These are phyloP conservation scores for Ogataea chonburiensis DNA, from an alignment of 805 yeast species.

Conservation along the genomic window DNA sequence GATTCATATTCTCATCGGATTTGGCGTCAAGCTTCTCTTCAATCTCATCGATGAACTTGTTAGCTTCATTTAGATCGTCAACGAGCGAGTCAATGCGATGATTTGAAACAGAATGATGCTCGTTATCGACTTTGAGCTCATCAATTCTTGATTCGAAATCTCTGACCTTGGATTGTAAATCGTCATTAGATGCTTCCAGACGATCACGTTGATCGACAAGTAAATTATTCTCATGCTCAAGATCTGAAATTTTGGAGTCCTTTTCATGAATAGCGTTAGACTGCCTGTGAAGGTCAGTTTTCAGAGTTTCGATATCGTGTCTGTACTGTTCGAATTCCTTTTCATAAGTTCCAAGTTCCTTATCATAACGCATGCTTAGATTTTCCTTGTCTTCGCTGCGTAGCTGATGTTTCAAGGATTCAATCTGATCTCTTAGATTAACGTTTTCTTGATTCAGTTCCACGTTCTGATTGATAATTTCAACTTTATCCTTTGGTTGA, in stretches of 20 bases:
- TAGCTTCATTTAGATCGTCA: slow-evolving; percentile 15
- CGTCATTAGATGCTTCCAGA: slow-evolving; percentile 15
- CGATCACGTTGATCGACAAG: slow-evolving; percentile 17
- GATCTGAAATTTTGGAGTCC: slow-evolving; percentile 14
- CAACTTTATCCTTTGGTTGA: slow-evolving; percentile 43
- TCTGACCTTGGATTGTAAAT: slow-evolving; percentile 9
- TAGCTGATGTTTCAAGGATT: slow-evolving; percentile 1
- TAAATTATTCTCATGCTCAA: slow-evolving; percentile 14
- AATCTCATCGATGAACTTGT: slow-evolving; percentile 26
- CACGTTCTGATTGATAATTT: slow-evolving; percentile 38
- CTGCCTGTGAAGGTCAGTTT: slow-evolving; percentile 9
- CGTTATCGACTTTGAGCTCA: slow-evolving; percentile 4
- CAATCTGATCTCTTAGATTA: slow-evolving; percentile 10
- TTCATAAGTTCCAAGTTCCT: slow-evolving; percentile 10
- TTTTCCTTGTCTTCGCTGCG: slow-evolving; percentile 15
- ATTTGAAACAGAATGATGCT: slow-evolving; percentile 13
- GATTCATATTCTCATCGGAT: slow-evolving; percentile 17
- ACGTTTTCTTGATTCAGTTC: slow-evolving; percentile 33
- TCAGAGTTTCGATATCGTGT: slow-evolving; percentile 10
- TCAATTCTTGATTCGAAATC: slow-evolving; percentile 8
- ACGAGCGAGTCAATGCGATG: slow-evolving; percentile 14
- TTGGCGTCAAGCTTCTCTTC: slow-evolving; percentile 22
- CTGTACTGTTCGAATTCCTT: slow-evolving; percentile 9
- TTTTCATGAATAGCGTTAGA: slow-evolving; percentile 9
- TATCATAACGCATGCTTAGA: slow-evolving; percentile 5